Conservation (phyloP, 768 basidiomycete genomes). For the Collybiopsis confluens region DNA sequence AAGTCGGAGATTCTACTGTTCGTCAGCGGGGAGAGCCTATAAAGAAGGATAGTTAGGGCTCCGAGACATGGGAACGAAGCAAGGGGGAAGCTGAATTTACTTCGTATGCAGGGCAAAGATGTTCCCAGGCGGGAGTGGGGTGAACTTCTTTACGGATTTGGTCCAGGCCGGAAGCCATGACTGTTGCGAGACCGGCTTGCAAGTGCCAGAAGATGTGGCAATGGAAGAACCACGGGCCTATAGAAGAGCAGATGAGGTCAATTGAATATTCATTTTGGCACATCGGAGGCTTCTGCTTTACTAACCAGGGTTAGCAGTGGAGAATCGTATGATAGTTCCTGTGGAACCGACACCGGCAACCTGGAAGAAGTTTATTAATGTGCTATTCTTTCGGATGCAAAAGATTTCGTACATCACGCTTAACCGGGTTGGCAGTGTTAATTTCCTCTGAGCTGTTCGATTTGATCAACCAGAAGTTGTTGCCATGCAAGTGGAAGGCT, state of each 20-base stretch:
- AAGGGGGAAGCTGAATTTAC: neutral
- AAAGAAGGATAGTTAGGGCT: constrained; percentile 20
- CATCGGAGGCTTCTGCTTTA: neutral
- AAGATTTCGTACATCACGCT: constrained; percentile 17
- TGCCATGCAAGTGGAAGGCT: constrained; percentile 27
- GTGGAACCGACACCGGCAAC: constrained; percentile 14
- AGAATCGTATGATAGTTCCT: constrained; percentile 41
- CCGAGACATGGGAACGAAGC: constrained; percentile 1
- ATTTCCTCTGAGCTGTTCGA: constrained; percentile 23
- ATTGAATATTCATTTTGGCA: neutral
- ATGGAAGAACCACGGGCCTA: constrained; percentile 26
- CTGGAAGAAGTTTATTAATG: constrained; percentile 3
- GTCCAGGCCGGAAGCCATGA: constrained; percentile 29
- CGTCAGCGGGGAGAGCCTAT: no score
- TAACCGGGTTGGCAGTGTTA: constrained; percentile 47
- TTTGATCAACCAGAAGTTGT: constrained; percentile 37
- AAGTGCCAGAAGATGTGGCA: constrained; percentile 37
- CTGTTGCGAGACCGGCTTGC: constrained; percentile 37
- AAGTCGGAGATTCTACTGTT: no score
- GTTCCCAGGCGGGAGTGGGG: constrained; percentile 19
- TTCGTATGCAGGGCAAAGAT: constrained; percentile 22
- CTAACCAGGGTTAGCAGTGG: constrained; percentile 50
- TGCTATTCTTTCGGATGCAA: neutral
- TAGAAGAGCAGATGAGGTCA: neutral
- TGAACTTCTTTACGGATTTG: constrained; percentile 10